phyloP scores from a whole-genome alignment of 2,329 filamentous ascomycete species.

The Huntiella bhutanensis region DNA sequence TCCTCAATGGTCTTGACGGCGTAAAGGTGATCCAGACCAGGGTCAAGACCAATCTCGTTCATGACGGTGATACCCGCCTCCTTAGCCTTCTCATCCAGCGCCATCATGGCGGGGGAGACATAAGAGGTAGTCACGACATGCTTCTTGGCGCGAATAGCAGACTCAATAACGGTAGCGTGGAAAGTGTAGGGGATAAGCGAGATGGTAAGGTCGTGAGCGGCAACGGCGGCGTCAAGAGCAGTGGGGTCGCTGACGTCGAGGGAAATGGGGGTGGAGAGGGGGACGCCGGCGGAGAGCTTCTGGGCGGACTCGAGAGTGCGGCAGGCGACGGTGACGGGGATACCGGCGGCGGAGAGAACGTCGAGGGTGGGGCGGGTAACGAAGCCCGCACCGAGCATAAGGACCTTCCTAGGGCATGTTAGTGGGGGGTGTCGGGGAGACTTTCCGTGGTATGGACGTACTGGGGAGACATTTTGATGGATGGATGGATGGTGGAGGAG shows the following conservation, averaged over 20 bases:
- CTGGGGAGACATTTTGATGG: constrained; percentile 12
- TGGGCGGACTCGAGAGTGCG: constrained; percentile 60
- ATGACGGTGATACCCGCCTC: constrained; percentile 89
- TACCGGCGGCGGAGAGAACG: constrained; percentile 38
- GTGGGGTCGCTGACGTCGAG: constrained; percentile 63
- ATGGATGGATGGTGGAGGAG: too few relatives aligned
- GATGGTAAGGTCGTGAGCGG: constrained; percentile 62
- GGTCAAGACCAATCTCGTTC: constrained; percentile 79
- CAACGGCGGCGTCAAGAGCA: constrained; percentile 64
- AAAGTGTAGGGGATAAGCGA: constrained; percentile 79
- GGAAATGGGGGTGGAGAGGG: constrained; percentile 56
- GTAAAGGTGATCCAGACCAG: constrained; percentile 55
- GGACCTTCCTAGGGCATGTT: constrained; percentile 7
- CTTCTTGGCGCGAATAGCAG: constrained; percentile 84
- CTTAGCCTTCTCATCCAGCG: constrained; percentile 67
- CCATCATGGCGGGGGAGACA: constrained; percentile 79
- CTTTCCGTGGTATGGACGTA: constrained; percentile 1
- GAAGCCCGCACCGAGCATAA: constrained; percentile 28
- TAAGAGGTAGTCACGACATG: constrained; percentile 92
- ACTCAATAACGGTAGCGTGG: constrained; percentile 80
- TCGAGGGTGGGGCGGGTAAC: constrained; percentile 47
- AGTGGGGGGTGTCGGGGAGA: not conserved
- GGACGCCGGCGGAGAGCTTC: constrained; percentile 52
- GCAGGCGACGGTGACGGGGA: constrained; percentile 57
- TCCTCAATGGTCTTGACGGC: constrained; percentile 75